Conservation (phyloP, 1,284 basidiomycete species). For the Apiotrichum domesticum region DNA sequence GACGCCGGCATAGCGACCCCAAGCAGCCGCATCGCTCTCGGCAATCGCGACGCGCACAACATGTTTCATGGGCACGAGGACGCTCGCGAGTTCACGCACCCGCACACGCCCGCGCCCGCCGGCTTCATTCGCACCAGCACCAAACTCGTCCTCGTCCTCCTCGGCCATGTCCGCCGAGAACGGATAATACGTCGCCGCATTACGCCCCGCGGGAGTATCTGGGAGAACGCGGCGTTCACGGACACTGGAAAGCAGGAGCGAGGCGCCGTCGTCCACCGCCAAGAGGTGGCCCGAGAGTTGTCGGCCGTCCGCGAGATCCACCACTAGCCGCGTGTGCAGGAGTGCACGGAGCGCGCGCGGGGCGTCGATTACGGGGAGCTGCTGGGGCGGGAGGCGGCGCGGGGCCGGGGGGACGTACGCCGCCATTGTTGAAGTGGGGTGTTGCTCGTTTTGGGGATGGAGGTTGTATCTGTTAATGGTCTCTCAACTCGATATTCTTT, state of each 20-base stretch:
- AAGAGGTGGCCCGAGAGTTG: constrained; percentile 7
- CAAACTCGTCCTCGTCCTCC: neutral
- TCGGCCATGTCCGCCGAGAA: neutral
- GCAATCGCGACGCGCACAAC: neutral
- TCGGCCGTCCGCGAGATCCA: constrained; percentile 12
- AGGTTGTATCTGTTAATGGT: too few relatives aligned
- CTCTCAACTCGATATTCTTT: too few relatives aligned
- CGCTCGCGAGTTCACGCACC: constrained; percentile 7
- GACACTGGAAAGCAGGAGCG: constrained; percentile 10
- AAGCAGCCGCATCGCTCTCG: neutral
- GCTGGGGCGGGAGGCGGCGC: neutral
- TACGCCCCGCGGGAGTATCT: neutral
- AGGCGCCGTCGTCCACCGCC: constrained; percentile 4
- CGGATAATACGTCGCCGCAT: constrained; percentile 14
- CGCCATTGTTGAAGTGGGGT: neutral
- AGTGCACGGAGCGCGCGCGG: constrained; percentile 8
- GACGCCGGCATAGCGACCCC: neutral
- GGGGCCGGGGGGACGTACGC: neutral
- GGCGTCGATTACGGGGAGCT: too few relatives aligned
- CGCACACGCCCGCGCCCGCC: neutral
- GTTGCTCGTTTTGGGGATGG: too few relatives aligned
- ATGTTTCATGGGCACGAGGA: constrained; percentile 9
- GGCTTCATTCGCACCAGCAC: neutral
- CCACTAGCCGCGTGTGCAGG: constrained; percentile 10
- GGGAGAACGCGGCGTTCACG: constrained; percentile 8